Evolutionary conservation across 176 grass and related monocot genomes (phyloP).

Genomic region (Cenchrus fungigraminus): DNA sequence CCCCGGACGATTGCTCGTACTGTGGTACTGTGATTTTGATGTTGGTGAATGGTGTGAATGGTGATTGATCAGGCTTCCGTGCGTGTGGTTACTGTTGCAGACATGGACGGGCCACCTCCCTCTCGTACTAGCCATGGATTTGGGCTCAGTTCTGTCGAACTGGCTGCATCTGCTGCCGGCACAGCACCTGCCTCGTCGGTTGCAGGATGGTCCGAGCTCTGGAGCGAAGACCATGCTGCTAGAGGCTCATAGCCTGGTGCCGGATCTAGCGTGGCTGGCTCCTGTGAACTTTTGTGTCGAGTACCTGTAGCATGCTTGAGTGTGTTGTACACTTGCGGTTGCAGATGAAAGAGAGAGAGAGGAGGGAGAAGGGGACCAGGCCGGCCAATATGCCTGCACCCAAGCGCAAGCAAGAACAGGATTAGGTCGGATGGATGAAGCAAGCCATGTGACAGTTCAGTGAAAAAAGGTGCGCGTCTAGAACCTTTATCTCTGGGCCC

Average conservation of each 20-base stretch:
- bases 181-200: conserved; percentile 5
- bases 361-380: neutral
- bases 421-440: conserved; percentile 30
- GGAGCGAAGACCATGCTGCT: neutral
- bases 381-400: conserved; percentile 60
- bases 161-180: neutral
- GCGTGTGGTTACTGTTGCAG: neutral
- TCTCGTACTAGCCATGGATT: neutral
- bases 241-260: neutral
- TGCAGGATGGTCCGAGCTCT: neutral
- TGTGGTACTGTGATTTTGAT: neutral
- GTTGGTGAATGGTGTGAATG: neutral
- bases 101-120: neutral
- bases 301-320: neutral
- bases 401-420: conserved; percentile 55
- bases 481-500: conserved; percentile 46
- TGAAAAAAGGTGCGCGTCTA: conserved; percentile 28
- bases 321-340: conserved; percentile 16
- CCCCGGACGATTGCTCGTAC: conserved; percentile 4
- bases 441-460: conserved; percentile 51
- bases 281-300: neutral
- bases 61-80: neutral
- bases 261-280: neutral
- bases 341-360: neutral
- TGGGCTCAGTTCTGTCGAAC: neutral